Percentiles rank a stretch among this genome's conserved stretches.
phyloP scores from a whole-genome alignment of 1,139 yeast species.

The Schizosaccharomyces versatilis region DNA sequence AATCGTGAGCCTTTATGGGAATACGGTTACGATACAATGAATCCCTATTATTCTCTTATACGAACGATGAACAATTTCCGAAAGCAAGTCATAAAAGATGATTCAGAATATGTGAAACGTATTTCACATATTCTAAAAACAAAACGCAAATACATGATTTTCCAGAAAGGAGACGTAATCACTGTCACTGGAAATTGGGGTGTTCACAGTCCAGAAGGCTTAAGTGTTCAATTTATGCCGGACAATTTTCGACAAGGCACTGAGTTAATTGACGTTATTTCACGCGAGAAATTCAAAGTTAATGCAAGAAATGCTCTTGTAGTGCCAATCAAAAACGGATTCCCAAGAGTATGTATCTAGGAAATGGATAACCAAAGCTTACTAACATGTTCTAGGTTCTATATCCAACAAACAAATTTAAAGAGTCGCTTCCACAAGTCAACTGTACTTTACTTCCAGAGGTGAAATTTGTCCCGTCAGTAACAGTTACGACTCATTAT shows the following conservation, averaged over 20 bases:
- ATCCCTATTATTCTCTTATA: conserved; percentile 7
- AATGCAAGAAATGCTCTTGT: background rate
- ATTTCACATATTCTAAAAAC: conserved; percentile 2
- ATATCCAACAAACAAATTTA: background rate
- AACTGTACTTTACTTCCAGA: background rate
- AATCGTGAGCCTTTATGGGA: conserved; percentile 12
- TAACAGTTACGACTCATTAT: background rate
- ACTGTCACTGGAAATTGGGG: background rate
- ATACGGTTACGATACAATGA: conserved; percentile 7
- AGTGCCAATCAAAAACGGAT: background rate
- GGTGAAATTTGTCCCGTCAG: background rate
- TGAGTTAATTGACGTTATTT: background rate
- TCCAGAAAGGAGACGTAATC: background rate
- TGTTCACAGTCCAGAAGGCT: background rate
- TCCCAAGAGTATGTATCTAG: background rate
- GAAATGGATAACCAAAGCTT: background rate
- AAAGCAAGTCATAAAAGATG: conserved; percentile 6
- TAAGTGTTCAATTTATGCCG: background rate
- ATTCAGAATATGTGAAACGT: conserved; percentile 4
- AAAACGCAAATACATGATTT: background rate
- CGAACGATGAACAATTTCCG: conserved; percentile 7
- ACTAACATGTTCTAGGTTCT: background rate
- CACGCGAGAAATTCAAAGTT: background rate
- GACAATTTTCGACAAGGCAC: too few species aligned
- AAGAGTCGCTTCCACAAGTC: background rate